Conservation (phyloP, 257 asterid species). For the Fraxinus quadrangulata region DNA sequence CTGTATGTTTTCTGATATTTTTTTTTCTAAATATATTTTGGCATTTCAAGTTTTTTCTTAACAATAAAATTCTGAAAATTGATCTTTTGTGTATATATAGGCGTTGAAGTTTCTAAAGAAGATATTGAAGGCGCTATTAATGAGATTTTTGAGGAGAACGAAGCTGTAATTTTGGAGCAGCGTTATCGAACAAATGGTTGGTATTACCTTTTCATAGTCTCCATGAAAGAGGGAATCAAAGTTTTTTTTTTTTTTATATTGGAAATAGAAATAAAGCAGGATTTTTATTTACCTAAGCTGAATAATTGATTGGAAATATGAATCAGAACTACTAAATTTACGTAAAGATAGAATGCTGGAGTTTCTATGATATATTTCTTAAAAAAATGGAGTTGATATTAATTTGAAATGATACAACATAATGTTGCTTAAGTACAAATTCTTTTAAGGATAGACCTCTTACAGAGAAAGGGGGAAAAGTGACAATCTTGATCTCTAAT, state of each 20-base stretch:
- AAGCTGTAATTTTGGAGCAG: constrained; percentile 63
- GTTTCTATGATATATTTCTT: not conserved
- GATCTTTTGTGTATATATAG: constrained; percentile 40
- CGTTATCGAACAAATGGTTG: constrained; percentile 85
- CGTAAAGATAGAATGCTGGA: not conserved
- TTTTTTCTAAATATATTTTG: not conserved
- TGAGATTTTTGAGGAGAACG: constrained; percentile 72
- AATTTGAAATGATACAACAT: not conserved
- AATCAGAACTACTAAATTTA: constrained; percentile 5
- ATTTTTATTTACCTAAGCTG: not conserved
- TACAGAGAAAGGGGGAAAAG: not conserved
- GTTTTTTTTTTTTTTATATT: too few relatives aligned
- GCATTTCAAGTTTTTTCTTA: not conserved
- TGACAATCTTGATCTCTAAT: not conserved
- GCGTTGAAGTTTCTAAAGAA: constrained; percentile 74
- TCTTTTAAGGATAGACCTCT: not conserved
- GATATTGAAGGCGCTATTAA: constrained; percentile 60
- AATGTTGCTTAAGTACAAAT: not conserved
- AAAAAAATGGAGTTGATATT: not conserved
- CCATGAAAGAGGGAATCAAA: not conserved
- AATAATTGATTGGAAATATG: not conserved
- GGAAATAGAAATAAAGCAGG: not conserved
- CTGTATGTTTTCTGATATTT: not conserved
- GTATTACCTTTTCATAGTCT: constrained; percentile 32
- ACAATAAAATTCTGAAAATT: constrained; percentile 2